Base-by-base conservation (phyloP, 352 stramenopile genomes). In the Globisporangium yorkense region DNA sequence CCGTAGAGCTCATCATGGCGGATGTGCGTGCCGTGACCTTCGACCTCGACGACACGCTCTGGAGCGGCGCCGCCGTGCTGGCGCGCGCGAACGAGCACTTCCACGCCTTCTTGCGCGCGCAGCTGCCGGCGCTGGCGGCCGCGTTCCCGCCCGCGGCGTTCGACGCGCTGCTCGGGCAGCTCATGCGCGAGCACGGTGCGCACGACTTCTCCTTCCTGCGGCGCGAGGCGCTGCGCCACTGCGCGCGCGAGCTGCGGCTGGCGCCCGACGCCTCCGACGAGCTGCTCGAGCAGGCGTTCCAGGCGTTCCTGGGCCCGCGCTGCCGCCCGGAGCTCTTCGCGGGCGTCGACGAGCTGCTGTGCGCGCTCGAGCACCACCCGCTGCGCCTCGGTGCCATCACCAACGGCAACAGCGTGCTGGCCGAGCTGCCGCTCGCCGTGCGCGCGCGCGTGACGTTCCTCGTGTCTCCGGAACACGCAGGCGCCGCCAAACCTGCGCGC, bases 21-120 rank as follows among this genome's bases (percentile, higher is more conserved):
- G 57, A 55, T 10, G 75, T 87, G 29, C 63, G 62, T 16, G 80
- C 74, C 52, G 67, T 88, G 49, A 91, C 80, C 20, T 91, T 91
- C 65, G 80, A 91, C 67, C 66, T 91, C 66, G 80, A 91, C 66
- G 80, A 91, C 71, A 91, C 80, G 39, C 64, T 91, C 8, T 91
- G 80, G 80, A 81, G 80, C 54, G 80, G 76, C 45, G 70, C 70
- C 61, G 62, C 57, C 13, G 73, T 86, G 43, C 72, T 91, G 24
- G 51, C 52, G 47, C 74, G 74, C 37, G 80, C 80, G 6, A 74
- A 51, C 48, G 52, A 57, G 18, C 60, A 63, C 33, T 88, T 91
- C 63, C 80, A 91, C 60, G 57, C 59, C 3, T 80, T 73, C 46
- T 16, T 91, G 16, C 54, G 55, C 7, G 37, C 67, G 44, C 58